A percentile compares a stretch with the other conserved stretches of the same genome.
Conservation (phyloP, 192 early-diverging fungal genomes). For the Spizellomyces punctatus region DNA sequence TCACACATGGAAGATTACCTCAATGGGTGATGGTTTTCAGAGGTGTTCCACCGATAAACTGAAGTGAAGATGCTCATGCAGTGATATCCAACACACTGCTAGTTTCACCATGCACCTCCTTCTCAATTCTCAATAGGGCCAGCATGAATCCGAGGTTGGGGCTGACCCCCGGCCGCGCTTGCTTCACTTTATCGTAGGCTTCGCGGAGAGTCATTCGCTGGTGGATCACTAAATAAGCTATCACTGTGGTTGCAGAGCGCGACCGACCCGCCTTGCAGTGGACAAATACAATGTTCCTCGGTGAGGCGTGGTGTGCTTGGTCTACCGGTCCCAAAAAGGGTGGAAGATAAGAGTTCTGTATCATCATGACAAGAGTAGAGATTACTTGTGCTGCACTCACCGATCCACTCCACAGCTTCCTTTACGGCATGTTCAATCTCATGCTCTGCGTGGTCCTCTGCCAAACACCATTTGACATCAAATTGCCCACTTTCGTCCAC, state of each 20-base stretch:
- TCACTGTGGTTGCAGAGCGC: conserved; percentile 67
- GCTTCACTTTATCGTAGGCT: conserved; percentile 69
- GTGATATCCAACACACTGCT: neutral
- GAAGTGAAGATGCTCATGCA: neutral
- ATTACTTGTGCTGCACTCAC: conserved; percentile 38
- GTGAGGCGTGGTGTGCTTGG: conserved; percentile 40
- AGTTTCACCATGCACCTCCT: conserved; percentile 52
- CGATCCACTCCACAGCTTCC: conserved; percentile 68
- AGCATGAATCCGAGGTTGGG: conserved; percentile 80
- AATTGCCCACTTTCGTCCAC: conserved; percentile 47
- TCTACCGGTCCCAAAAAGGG: conserved; percentile 11
- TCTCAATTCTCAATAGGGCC: conserved; percentile 69
- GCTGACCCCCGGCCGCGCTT: conserved; percentile 65
- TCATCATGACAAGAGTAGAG: neutral
- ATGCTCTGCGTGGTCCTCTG: conserved; percentile 68
- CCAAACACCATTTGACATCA: conserved; percentile 42
- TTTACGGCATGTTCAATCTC: conserved; percentile 65
- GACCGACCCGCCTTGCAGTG: conserved; percentile 79
- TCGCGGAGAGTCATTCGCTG: conserved; percentile 63
- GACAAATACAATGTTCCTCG: conserved; percentile 59
- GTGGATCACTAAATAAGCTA: conserved; percentile 67
- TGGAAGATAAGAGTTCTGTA: neutral
- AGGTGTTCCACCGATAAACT: too few relatives aligned
- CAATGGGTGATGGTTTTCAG: too few relatives aligned
- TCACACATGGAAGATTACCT: too few relatives aligned